Conservation (phyloP, 2,329 filamentous ascomycete species). For the Fusarium sambucinum region DNA sequence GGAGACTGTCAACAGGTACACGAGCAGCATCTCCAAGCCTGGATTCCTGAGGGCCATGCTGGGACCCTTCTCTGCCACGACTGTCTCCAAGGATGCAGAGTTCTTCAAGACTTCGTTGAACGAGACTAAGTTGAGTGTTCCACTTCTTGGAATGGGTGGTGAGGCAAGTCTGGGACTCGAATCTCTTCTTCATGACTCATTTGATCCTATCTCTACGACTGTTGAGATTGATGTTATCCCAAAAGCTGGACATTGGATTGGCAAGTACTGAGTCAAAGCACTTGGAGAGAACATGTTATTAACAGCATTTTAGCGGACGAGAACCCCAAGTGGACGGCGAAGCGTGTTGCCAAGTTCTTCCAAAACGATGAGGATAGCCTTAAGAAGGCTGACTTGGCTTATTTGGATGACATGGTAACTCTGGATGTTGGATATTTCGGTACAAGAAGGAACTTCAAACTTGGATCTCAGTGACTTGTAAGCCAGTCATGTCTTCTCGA, state of each 20-base stretch:
- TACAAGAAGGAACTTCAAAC: neutral
- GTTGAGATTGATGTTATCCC: conserved; percentile 42
- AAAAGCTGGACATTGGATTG: conserved; percentile 48
- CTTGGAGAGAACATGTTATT: accelerated
- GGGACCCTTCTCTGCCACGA: conserved; percentile 51
- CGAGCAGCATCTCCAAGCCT: conserved; percentile 57
- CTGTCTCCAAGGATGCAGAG: conserved; percentile 50
- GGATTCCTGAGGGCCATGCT: conserved; percentile 58
- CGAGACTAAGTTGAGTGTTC: conserved; percentile 19
- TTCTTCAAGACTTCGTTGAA: conserved; percentile 54
- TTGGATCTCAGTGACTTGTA: neutral
- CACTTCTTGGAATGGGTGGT: conserved; percentile 45
- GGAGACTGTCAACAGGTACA: conserved; percentile 56
- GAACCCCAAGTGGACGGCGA: conserved; percentile 43
- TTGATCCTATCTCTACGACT: conserved; percentile 23
- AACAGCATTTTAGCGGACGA: conserved; percentile 40
- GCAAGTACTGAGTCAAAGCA: conserved; percentile 1
- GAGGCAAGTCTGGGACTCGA: conserved; percentile 45
- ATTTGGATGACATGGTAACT: conserved; percentile 36
- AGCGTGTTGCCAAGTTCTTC: conserved; percentile 37
- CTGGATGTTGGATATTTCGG: conserved; percentile 37
- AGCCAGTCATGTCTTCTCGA: neutral
- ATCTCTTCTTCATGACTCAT: conserved; percentile 6
- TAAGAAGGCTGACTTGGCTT: conserved; percentile 27
- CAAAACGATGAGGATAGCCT: conserved; percentile 11